These are phyloP conservation scores for Leucosporidium creatinivorum DNA, from an alignment of 768 basidiomycete species.

Conservation along the genomic window DNA sequence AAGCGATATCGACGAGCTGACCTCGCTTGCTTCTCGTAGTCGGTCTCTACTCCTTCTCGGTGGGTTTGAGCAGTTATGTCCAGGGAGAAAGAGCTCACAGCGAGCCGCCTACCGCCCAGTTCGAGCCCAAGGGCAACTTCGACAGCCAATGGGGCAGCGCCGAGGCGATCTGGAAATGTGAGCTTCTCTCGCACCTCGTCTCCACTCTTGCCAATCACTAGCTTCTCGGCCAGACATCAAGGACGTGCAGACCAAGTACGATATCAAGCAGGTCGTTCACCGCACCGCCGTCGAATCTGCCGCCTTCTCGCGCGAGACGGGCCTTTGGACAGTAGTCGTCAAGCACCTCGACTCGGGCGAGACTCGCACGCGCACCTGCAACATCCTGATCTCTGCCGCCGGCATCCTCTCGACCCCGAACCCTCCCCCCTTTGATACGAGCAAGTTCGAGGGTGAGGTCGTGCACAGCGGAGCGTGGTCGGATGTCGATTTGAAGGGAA, in stretches of 20 bases:
- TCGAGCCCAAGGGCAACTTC: too few relatives aligned
- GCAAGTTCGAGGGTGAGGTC: slow-evolving; percentile 30
- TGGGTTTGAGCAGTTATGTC: too few relatives aligned
- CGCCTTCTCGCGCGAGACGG: slow-evolving; percentile 20
- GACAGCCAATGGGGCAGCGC: too few relatives aligned
- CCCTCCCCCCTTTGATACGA: slow-evolving; percentile 16
- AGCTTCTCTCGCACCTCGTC: not conserved
- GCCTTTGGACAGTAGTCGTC: slow-evolving; percentile 26
- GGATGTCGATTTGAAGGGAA: slow-evolving; percentile 25
- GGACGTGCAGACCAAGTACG: slow-evolving; percentile 19
- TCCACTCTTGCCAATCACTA: not conserved
- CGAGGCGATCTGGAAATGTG: too few relatives aligned
- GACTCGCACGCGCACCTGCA: slow-evolving; percentile 21
- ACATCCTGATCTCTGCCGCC: slow-evolving; percentile 31
- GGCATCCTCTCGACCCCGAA: slow-evolving; percentile 28
- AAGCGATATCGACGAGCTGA: too few relatives aligned
- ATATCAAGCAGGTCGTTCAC: slow-evolving; percentile 27
- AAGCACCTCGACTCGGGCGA: slow-evolving; percentile 23
- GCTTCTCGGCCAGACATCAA: slow-evolving; percentile 20
- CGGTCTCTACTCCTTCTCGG: too few relatives aligned
- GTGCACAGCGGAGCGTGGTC: slow-evolving; percentile 35
- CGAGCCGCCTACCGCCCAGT: too few relatives aligned
- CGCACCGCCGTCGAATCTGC: slow-evolving; percentile 23
- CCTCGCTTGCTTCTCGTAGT: too few relatives aligned
- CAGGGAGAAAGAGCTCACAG: too few relatives aligned